phyloP scores from a whole-genome alignment of 2,329 filamentous ascomycete genomes.

The Diaporthe helianthi region DNA sequence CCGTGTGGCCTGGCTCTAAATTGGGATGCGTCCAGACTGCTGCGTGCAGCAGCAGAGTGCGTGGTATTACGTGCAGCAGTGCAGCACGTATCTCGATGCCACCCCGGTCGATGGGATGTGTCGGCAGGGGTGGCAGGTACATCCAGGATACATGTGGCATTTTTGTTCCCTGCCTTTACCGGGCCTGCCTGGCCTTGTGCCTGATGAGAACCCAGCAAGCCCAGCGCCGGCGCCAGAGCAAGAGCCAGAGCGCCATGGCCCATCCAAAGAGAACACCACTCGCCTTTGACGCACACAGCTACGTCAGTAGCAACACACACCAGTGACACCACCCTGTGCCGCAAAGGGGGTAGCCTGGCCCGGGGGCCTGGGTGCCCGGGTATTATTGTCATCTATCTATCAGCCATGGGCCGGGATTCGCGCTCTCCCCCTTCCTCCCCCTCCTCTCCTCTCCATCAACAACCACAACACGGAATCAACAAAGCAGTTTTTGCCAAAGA shows the following conservation, averaged over 20 bases:
- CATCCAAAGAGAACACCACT: conserved; percentile 13
- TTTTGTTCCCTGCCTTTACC: conserved; percentile 8
- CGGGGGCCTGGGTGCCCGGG: conserved; percentile 14
- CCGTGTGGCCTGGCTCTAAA: conserved; percentile 7
- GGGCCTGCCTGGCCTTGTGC: conserved; percentile 6
- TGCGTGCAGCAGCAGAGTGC: background rate
- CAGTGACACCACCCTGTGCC: background rate
- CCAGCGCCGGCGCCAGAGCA: conserved; percentile 14
- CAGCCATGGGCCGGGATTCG: conserved; percentile 35
- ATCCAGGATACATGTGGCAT: conserved; percentile 27
- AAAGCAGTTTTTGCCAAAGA: conserved; percentile 52
- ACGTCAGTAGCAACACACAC: conserved; percentile 3
- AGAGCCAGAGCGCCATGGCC: conserved; percentile 20
- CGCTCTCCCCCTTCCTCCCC: conserved; percentile 47
- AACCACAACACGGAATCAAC: conserved; percentile 53
- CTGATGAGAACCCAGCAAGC: conserved; percentile 15
- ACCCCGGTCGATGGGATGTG: conserved; percentile 16
- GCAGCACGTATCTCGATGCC: background rate
- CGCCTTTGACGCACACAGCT: conserved; percentile 1
- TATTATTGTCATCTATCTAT: conserved; percentile 30
- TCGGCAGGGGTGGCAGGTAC: conserved; percentile 29
- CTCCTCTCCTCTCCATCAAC: conserved; percentile 52
- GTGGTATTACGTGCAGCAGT: conserved; percentile 21
- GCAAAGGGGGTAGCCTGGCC: background rate
- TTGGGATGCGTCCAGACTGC: conserved; percentile 16